Base-by-base conservation (phyloP, 2,329 filamentous ascomycete genomes). In the Fragosphaeria purpurea region DNA sequence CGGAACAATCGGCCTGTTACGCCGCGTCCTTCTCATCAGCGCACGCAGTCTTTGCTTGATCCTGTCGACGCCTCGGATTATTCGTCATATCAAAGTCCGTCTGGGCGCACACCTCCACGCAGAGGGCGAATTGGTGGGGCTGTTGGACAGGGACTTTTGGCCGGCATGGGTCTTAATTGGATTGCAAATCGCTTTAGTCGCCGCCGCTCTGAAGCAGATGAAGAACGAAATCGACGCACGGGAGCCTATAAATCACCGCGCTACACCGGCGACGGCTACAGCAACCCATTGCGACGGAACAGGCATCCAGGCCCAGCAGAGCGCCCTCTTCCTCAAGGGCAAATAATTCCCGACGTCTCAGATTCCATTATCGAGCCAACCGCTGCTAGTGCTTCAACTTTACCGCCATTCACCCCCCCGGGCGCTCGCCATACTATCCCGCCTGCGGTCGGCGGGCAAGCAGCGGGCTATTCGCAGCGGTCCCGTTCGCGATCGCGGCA, bases 261-360 rank as follows among this genome's bases (percentile, higher is more conserved):
- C 58, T 88, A 79, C 54, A 88, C 85, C 3, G 85, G 80, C 33
- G 86, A 89, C 61, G 83, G 83, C 32, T 72, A 76, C 53, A 69
- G 70, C 22, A 22, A 22, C 22, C 22, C 22, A 22, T 22, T 22
- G 22, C 22, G 22, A 22, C 22, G 22, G 22, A 22, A 22, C 22
- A 22, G 22, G 22, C 22, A 22, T 22, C 22, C 22, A 22, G 22
- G 22, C 22, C 22, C 22, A 22, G 22, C 22, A 22, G 22, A 22
- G 22, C 53, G 9, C 53, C 51, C 8, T 48, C 57, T 10, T 58
- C 54, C 5, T 57, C 57, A 8, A 40, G 39, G 7, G 56, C 56
- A 13, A 41, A 40, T 5, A 51, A 50, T 22, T 50, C 62, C 64
- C 10, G 55, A 58, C 1, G 7, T 65, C 3, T 61, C 63, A 1